Evolutionary conservation across 306 rosid species (phyloP).

Genomic region (Trifolium fragiferum): DNA sequence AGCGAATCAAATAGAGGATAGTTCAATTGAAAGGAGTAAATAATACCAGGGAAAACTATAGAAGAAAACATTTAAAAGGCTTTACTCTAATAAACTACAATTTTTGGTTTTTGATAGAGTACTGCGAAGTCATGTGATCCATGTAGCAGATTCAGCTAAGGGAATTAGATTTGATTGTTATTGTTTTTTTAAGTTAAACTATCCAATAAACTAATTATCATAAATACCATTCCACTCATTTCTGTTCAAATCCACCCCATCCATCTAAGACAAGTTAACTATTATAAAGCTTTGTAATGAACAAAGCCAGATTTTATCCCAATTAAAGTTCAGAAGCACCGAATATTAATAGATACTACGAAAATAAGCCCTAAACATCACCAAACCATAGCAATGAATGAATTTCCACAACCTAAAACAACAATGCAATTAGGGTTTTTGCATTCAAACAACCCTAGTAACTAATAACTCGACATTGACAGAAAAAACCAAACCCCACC

Average conservation of each 20-base stretch:
- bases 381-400: neutral
- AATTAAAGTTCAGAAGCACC: slow-evolving; percentile 33
- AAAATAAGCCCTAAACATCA: slow-evolving; percentile 27
- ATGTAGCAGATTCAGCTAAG: neutral
- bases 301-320: slow-evolving; percentile 28
- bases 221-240: slow-evolving; percentile 34
- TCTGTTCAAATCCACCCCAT: slow-evolving; percentile 16
- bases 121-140: neutral
- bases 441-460: slow-evolving; percentile 33
- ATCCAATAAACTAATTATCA: slow-evolving; percentile 26
- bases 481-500: slow-evolving; percentile 8
- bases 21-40: slow-evolving; percentile 14
- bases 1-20: slow-evolving; percentile 16
- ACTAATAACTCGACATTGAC: slow-evolving; percentile 8
- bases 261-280: slow-evolving; percentile 37
- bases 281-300: slow-evolving; percentile 1
- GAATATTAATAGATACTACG: slow-evolving; percentile 6
- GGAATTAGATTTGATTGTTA: neutral
- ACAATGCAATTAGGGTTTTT: neutral
- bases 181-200: slow-evolving; percentile 7
- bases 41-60: neutral
- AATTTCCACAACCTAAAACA: slow-evolving; percentile 38
- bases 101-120: too few relatives aligned
- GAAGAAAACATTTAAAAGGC: slow-evolving; percentile 5
- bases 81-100: slow-evolving; percentile 9